phyloP scores from a whole-genome alignment of 768 basidiomycete species.

The Gyrodon lividus region DNA sequence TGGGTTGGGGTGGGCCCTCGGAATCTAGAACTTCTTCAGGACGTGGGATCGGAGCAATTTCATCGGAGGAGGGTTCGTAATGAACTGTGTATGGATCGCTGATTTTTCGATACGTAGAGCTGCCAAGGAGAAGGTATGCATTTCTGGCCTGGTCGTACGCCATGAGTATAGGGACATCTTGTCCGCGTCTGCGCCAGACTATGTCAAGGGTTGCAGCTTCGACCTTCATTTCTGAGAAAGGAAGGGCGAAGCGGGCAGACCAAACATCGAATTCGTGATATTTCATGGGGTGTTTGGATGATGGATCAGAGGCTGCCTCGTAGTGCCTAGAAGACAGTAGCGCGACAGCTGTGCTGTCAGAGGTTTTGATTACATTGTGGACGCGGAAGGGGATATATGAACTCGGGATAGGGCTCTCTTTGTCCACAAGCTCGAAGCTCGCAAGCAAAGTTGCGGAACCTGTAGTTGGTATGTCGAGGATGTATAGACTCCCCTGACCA shows the following conservation, averaged over 20 bases:
- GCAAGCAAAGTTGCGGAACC: slow-evolving; percentile 49
- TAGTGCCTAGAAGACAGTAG: slow-evolving; percentile 63
- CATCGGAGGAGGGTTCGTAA: slow-evolving; percentile 63
- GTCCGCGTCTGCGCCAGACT: slow-evolving; percentile 68
- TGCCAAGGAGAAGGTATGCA: slow-evolving; percentile 57
- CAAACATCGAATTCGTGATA: slow-evolving; percentile 62
- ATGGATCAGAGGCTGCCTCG: slow-evolving; percentile 22
- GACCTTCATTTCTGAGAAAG: slow-evolving; percentile 32
- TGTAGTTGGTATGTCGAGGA: slow-evolving; percentile 44
- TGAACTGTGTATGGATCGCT: slow-evolving; percentile 30
- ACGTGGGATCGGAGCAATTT: slow-evolving; percentile 69
- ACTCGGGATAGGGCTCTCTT: slow-evolving; percentile 20
- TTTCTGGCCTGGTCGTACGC: slow-evolving; percentile 45
- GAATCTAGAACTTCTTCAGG: slow-evolving; percentile 54
- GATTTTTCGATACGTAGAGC: slow-evolving; percentile 50
- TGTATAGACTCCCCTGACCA: slow-evolving; percentile 66
- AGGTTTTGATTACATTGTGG: slow-evolving; percentile 34
- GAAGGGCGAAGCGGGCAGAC: slow-evolving; percentile 53
- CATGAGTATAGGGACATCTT: slow-evolving; percentile 64
- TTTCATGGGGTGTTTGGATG: slow-evolving; percentile 20
- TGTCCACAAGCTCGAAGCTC: slow-evolving; percentile 44
- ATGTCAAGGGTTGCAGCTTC: slow-evolving; percentile 45
- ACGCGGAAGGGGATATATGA: slow-evolving; percentile 39
- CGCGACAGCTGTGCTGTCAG: slow-evolving; percentile 41
- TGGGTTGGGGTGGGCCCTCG: slow-evolving; percentile 28